These are phyloP conservation scores for Colletotrichum shisoi DNA, from an alignment of 2,329 filamentous ascomycete species.

Conservation along the genomic window DNA sequence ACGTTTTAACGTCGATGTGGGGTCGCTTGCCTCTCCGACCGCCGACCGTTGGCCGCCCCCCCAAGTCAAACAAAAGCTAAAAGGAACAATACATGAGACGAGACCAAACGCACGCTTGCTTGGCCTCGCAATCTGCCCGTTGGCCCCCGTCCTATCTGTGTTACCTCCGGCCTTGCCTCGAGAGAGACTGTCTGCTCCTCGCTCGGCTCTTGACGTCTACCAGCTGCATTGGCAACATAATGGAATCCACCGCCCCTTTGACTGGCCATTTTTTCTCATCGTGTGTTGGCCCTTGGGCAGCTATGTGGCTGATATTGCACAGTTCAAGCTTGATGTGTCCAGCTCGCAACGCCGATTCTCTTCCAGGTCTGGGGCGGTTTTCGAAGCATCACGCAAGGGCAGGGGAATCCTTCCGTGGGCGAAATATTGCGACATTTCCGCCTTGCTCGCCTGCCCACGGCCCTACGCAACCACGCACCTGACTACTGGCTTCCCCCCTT, in stretches of 20 bases:
- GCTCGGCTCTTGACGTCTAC: slow-evolving; percentile 19
- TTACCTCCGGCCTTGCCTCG: slow-evolving; percentile 2
- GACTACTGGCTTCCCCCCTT: slow-evolving; percentile 6
- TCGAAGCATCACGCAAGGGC: slow-evolving; percentile 32
- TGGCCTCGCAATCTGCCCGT: slow-evolving; percentile 19
- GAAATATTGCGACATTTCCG: slow-evolving; percentile 32
- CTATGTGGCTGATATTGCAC: slow-evolving; percentile 2
- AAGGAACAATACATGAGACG: slow-evolving; percentile 16
- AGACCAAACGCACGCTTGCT: slow-evolving; percentile 15
- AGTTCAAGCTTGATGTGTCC: neutral
- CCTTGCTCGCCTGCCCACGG: slow-evolving; percentile 7
- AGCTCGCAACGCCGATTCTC: neutral
- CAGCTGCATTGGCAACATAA: slow-evolving; percentile 15
- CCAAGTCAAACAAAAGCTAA: slow-evolving; percentile 18
- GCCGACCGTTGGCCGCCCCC: slow-evolving; percentile 12
- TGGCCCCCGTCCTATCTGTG: slow-evolving; percentile 5
- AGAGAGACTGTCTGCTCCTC: slow-evolving; percentile 19
- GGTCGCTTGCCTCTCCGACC: slow-evolving; percentile 29
- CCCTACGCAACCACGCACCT: slow-evolving; percentile 1
- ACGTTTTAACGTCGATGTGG: slow-evolving; percentile 25
- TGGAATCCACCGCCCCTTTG: neutral
- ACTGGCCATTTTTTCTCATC: neutral
- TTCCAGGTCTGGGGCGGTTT: slow-evolving; percentile 10
- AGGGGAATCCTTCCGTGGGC: slow-evolving; percentile 24
- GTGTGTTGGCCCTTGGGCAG: neutral